Evolutionary conservation across 768 basidiomycete genomes (phyloP).

Genomic region (Coprinopsis cinerea): DNA sequence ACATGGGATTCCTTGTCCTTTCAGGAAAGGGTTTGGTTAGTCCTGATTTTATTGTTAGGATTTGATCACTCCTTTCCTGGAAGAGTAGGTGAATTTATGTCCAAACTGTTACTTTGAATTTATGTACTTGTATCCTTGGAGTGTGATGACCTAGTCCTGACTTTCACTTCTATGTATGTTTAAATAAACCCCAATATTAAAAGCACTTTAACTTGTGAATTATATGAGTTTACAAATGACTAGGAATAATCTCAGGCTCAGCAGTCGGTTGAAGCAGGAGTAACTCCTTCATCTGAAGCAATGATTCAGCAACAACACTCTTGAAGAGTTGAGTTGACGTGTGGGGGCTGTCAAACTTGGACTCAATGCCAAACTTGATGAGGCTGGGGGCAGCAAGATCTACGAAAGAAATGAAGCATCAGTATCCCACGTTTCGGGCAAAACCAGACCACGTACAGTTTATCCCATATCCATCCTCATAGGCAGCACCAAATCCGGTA

Average conservation of each 20-base stretch:
- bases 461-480: constrained; percentile 87
- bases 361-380: constrained; percentile 92
- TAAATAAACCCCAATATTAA: too few relatives aligned
- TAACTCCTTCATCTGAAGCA: constrained; percentile 68
- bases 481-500: constrained; percentile 84
- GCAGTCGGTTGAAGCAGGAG: constrained; percentile 23
- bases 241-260: constrained; percentile 14
- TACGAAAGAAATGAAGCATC: constrained; percentile 23
- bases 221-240: constrained; percentile 24
- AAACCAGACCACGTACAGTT: constrained; percentile 58
- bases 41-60: not conserved
- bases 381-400: constrained; percentile 75
- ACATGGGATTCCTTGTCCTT: not conserved
- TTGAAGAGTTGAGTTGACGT: constrained; percentile 75
- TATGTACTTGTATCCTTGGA: not conserved
- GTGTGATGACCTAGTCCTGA: not conserved
- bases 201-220: not conserved
- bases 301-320: constrained; percentile 48
- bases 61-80: not conserved
- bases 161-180: too few relatives aligned
- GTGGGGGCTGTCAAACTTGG: constrained; percentile 60
- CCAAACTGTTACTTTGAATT: too few relatives aligned
- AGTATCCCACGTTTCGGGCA: not conserved
- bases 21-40: constrained; percentile 1
- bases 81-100: not conserved